phyloP scores from a whole-genome alignment of 139 green algal genomes.

The Dunaliella primolecta region DNA sequence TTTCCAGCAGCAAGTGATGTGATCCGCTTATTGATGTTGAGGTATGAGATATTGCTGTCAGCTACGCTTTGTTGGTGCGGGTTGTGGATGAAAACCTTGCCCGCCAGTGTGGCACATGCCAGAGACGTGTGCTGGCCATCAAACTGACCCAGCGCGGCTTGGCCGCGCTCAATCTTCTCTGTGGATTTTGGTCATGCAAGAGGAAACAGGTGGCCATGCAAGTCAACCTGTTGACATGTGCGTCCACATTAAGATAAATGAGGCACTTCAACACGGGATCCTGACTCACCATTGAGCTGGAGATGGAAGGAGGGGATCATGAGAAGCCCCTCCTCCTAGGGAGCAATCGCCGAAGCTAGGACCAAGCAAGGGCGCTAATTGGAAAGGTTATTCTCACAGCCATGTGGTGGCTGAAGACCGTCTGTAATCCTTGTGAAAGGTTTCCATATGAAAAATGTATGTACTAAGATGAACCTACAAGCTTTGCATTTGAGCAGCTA shows the following conservation, averaged over 20 bases:
- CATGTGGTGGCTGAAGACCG: too few species aligned
- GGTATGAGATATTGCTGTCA: conserved; percentile 46
- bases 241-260: too few species aligned
- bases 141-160: conserved; percentile 54
- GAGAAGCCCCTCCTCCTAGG: neutral
- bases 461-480: too few species aligned
- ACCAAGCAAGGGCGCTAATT: too few species aligned
- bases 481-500: too few species aligned
- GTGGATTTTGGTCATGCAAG: neutral
- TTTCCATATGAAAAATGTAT: too few species aligned
- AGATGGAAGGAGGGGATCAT: neutral
- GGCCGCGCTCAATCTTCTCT: conserved; percentile 50
- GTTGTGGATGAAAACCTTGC: conserved; percentile 72
- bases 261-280: too few species aligned
- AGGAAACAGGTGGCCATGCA: too few species aligned
- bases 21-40: conserved; percentile 78
- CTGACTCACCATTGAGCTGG: neutral
- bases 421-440: too few species aligned
- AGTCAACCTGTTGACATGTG: too few species aligned
- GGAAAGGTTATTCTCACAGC: too few species aligned
- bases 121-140: conserved; percentile 53
- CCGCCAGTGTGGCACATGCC: conserved; percentile 54
- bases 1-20: conserved; percentile 47
- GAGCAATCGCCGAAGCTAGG: too few species aligned
- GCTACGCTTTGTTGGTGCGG: conserved; percentile 44